A percentile compares a stretch with the other conserved stretches of the same genome.
Conservation (phyloP, 371 early-diverging fungal species). For the Mortierella sp. region DNA sequence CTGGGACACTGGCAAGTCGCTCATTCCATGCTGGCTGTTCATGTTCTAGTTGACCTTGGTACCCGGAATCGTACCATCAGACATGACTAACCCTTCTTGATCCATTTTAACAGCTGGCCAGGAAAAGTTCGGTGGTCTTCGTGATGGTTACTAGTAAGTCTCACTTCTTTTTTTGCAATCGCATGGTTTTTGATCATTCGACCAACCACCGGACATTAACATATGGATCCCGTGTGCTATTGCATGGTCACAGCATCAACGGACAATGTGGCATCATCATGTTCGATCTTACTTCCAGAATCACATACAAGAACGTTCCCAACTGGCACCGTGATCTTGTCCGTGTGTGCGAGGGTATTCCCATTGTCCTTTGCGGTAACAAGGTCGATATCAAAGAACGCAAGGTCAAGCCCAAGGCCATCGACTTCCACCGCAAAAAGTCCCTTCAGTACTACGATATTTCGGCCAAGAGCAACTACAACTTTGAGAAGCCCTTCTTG, state of each 20-base stretch:
- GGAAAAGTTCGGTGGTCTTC: slow-evolving; percentile 99
- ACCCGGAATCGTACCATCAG: too few species aligned
- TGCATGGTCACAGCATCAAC: slow-evolving; percentile 76
- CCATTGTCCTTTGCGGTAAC: slow-evolving; percentile 99
- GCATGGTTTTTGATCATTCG: too few species aligned
- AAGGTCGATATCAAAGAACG: slow-evolving; percentile 99
- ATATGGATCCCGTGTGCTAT: too few species aligned
- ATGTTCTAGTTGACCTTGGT: too few species aligned
- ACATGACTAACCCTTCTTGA: neutral
- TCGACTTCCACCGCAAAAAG: slow-evolving; percentile 99
- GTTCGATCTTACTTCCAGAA: slow-evolving; percentile 99
- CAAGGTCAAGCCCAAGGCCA: slow-evolving; percentile 99
- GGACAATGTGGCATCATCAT: slow-evolving; percentile 99
- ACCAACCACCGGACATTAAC: too few species aligned
- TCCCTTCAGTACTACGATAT: slow-evolving; percentile 99
- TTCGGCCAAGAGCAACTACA: slow-evolving; percentile 99
- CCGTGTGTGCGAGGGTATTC: slow-evolving; percentile 99
- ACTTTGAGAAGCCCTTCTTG: slow-evolving; percentile 99
- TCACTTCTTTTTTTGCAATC: neutral
- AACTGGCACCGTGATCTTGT: slow-evolving; percentile 99
- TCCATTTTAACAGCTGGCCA: slow-evolving; percentile 88
- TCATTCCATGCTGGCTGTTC: too few species aligned
- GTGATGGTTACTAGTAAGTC: slow-evolving; percentile 99
- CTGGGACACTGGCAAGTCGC: slow-evolving; percentile 88
- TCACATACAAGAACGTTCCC: slow-evolving; percentile 99